Percentiles rank a stretch among this genome's conserved stretches.
Conservation (phyloP, 2,329 filamentous ascomycete species). For the Aspergillus persii region DNA sequence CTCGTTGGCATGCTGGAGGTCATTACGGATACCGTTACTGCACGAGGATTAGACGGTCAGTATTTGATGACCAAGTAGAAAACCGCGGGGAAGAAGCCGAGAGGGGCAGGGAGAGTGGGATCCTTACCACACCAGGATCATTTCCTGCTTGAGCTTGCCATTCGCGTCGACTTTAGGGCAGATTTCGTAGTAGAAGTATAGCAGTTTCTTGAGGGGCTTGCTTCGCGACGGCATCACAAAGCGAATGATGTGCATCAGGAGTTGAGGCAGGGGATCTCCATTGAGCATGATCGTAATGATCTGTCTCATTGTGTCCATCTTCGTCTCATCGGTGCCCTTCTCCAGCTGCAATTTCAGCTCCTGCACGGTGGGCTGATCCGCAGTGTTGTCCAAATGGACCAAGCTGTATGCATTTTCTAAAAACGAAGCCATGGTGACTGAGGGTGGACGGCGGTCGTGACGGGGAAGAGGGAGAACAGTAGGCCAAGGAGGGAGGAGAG, state of each 20-base stretch:
- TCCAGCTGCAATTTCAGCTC: conserved; percentile 92
- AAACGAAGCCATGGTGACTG: conserved; percentile 80
- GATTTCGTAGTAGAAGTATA: conserved; percentile 99
- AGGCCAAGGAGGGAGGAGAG: conserved; percentile 31
- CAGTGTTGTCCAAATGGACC: conserved; percentile 95
- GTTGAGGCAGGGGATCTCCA: conserved; percentile 88
- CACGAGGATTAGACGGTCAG: background rate
- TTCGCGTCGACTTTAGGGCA: conserved; percentile 90
- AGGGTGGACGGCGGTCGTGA: conserved; percentile 15
- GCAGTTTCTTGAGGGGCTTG: conserved; percentile 93
- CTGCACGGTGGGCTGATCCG: conserved; percentile 84
- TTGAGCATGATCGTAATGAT: conserved; percentile 98
- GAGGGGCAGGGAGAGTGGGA: conserved; percentile 5
- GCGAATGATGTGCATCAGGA: conserved; percentile 99
- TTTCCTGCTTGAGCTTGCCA: conserved; percentile 98
- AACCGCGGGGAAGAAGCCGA: conserved; percentile 7
- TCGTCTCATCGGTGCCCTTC: conserved; percentile 88
- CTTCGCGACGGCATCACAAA: conserved; percentile 99
- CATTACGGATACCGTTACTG: conserved; percentile 97
- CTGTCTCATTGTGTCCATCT: conserved; percentile 94
- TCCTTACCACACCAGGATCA: conserved; percentile 94
- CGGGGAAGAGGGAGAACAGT: conserved; percentile 16
- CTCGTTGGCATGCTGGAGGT: conserved; percentile 96
- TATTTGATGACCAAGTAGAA: conserved; percentile 14
- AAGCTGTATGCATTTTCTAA: conserved; percentile 94